Conservation (phyloP, 1,139 yeast genomes). For the Candida sanyaensis region DNA sequence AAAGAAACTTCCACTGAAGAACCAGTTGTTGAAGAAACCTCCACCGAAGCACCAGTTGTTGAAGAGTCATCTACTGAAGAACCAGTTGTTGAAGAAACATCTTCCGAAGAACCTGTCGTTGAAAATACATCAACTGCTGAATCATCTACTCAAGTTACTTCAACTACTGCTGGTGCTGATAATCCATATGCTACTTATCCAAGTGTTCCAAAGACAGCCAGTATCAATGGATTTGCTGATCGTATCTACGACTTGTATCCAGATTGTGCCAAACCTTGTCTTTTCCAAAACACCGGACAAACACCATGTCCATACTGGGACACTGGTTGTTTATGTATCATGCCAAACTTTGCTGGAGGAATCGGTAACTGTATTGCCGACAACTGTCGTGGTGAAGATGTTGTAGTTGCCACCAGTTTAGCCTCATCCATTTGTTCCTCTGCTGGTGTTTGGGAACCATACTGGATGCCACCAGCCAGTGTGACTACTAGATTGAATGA, state of each 20-base stretch:
- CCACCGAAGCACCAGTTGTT: neutral
- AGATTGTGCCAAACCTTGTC: constrained; percentile 25
- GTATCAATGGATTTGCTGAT: constrained; percentile 40
- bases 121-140: too few species aligned
- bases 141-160: too few species aligned
- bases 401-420: constrained; percentile 36
- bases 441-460: constrained; percentile 44
- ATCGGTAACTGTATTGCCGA: constrained; percentile 33
- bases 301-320: constrained; percentile 41
- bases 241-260: constrained; percentile 27
- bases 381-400: constrained; percentile 35
- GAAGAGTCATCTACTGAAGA: too few species aligned
- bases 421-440: constrained; percentile 41
- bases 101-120: neutral
- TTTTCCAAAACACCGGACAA: constrained; percentile 26
- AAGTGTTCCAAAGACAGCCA: constrained; percentile 34
- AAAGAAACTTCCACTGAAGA: neutral
- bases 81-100: neutral
- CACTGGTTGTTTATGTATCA: constrained; percentile 39
- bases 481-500: constrained; percentile 32
- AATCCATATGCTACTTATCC: constrained; percentile 28
- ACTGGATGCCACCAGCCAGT: constrained; percentile 40
- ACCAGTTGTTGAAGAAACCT: neutral
- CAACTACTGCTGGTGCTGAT: too few species aligned
- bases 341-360: constrained; percentile 28